Conservation (phyloP, 2,329 filamentous ascomycete species). For the Aspergillus amoenus region DNA sequence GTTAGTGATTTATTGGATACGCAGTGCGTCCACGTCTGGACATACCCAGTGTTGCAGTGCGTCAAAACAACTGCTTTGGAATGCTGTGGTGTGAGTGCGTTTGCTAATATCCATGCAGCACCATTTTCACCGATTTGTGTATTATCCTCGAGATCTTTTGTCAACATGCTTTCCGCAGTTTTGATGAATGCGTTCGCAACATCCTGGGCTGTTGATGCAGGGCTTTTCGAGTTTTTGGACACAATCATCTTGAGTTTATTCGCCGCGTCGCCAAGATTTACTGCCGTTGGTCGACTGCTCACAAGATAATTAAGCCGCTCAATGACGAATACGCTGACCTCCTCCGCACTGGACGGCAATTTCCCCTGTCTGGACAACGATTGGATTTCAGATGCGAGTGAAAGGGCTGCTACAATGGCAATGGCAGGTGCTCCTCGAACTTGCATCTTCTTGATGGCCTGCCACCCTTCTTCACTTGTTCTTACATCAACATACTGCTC, state of each 20-base stretch:
- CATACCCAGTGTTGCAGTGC: constrained; percentile 93
- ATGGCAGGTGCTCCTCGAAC: constrained; percentile 83
- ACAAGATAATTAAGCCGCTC: constrained; percentile 82
- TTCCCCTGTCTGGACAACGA: constrained; percentile 39
- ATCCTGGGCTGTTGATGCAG: constrained; percentile 38
- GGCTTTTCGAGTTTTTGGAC: constrained; percentile 41
- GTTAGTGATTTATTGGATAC: neutral
- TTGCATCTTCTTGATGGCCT: constrained; percentile 66
- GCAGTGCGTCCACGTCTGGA: constrained; percentile 1
- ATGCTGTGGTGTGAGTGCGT: constrained; percentile 51
- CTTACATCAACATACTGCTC: constrained; percentile 56
- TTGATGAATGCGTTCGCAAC: constrained; percentile 71
- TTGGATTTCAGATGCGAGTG: constrained; percentile 79
- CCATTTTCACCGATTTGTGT: constrained; percentile 79
- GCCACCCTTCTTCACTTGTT: constrained; percentile 61
- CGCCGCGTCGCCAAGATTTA: constrained; percentile 90
- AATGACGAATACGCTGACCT: constrained; percentile 67
- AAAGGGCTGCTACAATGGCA: constrained; percentile 91
- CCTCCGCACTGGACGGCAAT: constrained; percentile 54
- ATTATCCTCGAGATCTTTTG: constrained; percentile 85
- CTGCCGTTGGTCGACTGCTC: constrained; percentile 86
- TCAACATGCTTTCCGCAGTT: constrained; percentile 81
- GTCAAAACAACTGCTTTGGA: constrained; percentile 78
- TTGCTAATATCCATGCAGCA: constrained; percentile 74
- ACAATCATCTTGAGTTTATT: constrained; percentile 70